Conservation (phyloP, 2,329 filamentous ascomycete species). For the Xylariaceae sp. region DNA sequence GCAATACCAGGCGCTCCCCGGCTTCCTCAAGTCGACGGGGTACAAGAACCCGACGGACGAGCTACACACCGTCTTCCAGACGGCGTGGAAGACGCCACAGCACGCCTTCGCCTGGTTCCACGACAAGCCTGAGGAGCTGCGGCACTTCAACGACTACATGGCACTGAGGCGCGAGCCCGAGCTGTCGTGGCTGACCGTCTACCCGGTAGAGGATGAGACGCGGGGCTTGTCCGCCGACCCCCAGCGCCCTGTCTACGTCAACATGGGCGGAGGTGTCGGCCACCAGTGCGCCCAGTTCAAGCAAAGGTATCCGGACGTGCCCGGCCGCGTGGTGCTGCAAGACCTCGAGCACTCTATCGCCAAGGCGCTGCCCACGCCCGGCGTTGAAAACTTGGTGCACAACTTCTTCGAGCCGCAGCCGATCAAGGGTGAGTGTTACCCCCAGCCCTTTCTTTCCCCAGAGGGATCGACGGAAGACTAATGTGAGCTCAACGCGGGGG, state of each 20-base stretch:
- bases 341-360: constrained; percentile 8
- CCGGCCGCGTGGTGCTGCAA: constrained; percentile 10
- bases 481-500: too few relatives aligned
- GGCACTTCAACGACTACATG: constrained; percentile 12
- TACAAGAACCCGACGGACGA: constrained; percentile 8
- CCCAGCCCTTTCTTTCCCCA: too few relatives aligned
- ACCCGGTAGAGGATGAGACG: constrained; percentile 13
- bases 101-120: constrained; percentile 3
- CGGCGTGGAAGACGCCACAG: background rate
- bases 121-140: constrained; percentile 7
- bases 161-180: constrained; percentile 9
- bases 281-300: constrained; percentile 13
- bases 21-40: constrained; percentile 11
- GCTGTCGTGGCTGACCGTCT: constrained; percentile 9
- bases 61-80: constrained; percentile 1
- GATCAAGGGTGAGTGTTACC: constrained; percentile 6
- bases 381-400: constrained; percentile 11
- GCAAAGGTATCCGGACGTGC: constrained; percentile 8
- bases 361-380: constrained; percentile 5
- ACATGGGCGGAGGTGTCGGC: constrained; percentile 13
- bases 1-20: constrained; percentile 10
- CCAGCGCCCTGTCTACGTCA: constrained; percentile 12
- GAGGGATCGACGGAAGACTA: too few relatives aligned
- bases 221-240: constrained; percentile 1
- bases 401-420: constrained; percentile 12